Evolutionary conservation across 2,329 filamentous ascomycete genomes (phyloP).

Genomic region (Cladosporium sp.): DNA sequence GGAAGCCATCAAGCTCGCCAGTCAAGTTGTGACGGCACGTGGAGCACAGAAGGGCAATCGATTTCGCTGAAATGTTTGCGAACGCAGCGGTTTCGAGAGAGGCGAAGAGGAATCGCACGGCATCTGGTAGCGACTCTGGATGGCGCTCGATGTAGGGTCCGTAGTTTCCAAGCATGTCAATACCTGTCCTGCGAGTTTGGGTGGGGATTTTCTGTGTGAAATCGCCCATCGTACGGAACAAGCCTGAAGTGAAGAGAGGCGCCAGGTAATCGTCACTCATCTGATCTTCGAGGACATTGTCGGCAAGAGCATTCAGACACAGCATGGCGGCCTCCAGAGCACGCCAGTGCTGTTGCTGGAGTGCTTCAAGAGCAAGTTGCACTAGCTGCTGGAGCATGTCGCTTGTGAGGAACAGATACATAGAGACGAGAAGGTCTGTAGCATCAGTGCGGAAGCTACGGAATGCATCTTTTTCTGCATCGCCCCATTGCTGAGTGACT

Average conservation of each 20-base stretch:
- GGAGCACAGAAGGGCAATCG: conserved; percentile 70
- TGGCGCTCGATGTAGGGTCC: conserved; percentile 73
- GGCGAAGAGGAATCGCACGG: conserved; percentile 70
- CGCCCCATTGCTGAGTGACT: conserved; percentile 62
- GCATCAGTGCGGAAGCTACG: conserved; percentile 72
- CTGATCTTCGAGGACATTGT: conserved; percentile 58
- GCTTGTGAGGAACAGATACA: conserved; percentile 54
- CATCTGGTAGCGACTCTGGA: conserved; percentile 61
- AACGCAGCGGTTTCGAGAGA: conserved; percentile 58
- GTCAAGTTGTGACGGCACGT: conserved; percentile 69
- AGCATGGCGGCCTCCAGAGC: conserved; percentile 51
- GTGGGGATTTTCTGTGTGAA: conserved; percentile 51
- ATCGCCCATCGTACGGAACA: conserved; percentile 49
- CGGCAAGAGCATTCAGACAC: conserved; percentile 63
- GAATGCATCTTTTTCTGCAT: conserved; percentile 63
- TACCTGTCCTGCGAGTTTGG: conserved; percentile 62
- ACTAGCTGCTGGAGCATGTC: conserved; percentile 46
- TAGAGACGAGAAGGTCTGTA: conserved; percentile 70
- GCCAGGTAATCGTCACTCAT: conserved; percentile 56
- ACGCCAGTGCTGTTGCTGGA: conserved; percentile 43
- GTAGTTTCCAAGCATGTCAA: conserved; percentile 68
- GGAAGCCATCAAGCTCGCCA: conserved; percentile 62
- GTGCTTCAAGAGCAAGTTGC: conserved; percentile 38
- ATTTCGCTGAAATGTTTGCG: conserved; percentile 66
- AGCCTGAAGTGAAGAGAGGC: conserved; percentile 60